Conservation (phyloP, 805 yeast species). For the Suhomyces canberraensis region DNA sequence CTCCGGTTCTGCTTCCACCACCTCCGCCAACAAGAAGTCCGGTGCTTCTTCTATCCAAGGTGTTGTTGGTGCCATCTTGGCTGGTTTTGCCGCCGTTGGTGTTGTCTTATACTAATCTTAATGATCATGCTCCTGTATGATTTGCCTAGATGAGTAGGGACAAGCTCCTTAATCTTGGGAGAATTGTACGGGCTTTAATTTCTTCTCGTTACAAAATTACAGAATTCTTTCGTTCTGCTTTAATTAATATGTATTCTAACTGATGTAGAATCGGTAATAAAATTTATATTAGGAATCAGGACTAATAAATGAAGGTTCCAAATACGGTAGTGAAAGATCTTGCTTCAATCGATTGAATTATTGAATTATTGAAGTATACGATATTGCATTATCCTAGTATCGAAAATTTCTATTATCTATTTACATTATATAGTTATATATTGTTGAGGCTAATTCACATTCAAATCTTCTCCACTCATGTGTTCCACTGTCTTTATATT, state of each 20-base stretch:
- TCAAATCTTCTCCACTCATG: conserved; percentile 29
- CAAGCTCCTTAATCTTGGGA: neutral
- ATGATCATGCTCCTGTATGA: neutral
- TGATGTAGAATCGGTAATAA: too few relatives aligned
- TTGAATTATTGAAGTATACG: too few relatives aligned
- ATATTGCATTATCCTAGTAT: too few relatives aligned
- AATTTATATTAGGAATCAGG: too few relatives aligned
- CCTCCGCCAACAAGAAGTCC: conserved; percentile 17
- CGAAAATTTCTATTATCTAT: too few relatives aligned
- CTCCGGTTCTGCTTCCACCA: conserved; percentile 15
- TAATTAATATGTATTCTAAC: neutral
- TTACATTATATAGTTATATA: too few relatives aligned
- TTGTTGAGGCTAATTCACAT: conserved; percentile 7
- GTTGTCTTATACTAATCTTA: conserved; percentile 28
- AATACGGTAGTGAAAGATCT: too few relatives aligned
- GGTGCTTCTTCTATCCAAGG: conserved; percentile 23
- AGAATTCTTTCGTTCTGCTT: neutral
- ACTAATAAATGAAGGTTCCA: too few relatives aligned
- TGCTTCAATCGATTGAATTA: too few relatives aligned
- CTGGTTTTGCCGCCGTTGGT: conserved; percentile 37
- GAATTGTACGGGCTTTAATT: neutral
- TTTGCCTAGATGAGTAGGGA: neutral
- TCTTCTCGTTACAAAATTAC: neutral
- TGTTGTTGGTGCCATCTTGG: conserved; percentile 26
- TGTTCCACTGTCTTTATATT: conserved; percentile 34